Percentiles rank a stretch among this genome's conserved stretches.
phyloP scores from a whole-genome alignment of 2,329 filamentous ascomycete species.

The Mariannaea elegans region DNA sequence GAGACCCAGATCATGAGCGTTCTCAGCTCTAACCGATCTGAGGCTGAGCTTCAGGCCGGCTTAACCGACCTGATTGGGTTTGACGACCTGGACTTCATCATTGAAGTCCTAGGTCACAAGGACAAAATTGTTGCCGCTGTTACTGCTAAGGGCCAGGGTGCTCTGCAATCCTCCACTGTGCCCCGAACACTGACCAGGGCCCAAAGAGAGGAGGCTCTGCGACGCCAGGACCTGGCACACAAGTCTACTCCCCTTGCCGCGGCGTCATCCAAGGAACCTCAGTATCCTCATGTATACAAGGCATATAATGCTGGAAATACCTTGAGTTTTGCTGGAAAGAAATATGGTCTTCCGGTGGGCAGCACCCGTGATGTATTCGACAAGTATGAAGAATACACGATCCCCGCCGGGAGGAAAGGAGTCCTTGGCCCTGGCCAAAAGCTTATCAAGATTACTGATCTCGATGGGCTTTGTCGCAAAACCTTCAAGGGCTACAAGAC shows the following conservation, averaged over 20 bases:
- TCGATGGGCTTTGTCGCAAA: constrained; percentile 89
- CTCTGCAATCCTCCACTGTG: constrained; percentile 47
- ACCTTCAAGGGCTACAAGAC: constrained; percentile 95
- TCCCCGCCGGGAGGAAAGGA: constrained; percentile 85
- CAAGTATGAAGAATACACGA: constrained; percentile 88
- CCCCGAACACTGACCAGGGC: constrained; percentile 74
- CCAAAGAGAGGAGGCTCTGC: constrained; percentile 81
- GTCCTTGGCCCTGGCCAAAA: constrained; percentile 76
- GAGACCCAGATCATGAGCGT: constrained; percentile 80
- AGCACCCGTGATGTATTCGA: constrained; percentile 74
- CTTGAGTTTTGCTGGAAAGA: constrained; percentile 79
- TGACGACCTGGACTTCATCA: constrained; percentile 91
- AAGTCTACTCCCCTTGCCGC: constrained; percentile 79
- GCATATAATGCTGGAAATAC: constrained; percentile 85
- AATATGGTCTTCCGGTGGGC: constrained; percentile 82
- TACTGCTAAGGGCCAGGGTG: constrained; percentile 47
- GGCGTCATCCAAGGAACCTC: constrained; percentile 74
- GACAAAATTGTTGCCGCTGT: constrained; percentile 67
- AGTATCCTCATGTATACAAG: constrained; percentile 95
- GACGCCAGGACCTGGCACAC: constrained; percentile 80
- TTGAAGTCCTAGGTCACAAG: constrained; percentile 85
- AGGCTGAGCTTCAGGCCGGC: constrained; percentile 90
- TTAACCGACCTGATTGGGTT: constrained; percentile 92
- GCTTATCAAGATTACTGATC: constrained; percentile 78
- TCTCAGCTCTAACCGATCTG: constrained; percentile 71